Conservation (phyloP, 2,329 filamentous ascomycete species). For the Aureobasidium sp. region DNA sequence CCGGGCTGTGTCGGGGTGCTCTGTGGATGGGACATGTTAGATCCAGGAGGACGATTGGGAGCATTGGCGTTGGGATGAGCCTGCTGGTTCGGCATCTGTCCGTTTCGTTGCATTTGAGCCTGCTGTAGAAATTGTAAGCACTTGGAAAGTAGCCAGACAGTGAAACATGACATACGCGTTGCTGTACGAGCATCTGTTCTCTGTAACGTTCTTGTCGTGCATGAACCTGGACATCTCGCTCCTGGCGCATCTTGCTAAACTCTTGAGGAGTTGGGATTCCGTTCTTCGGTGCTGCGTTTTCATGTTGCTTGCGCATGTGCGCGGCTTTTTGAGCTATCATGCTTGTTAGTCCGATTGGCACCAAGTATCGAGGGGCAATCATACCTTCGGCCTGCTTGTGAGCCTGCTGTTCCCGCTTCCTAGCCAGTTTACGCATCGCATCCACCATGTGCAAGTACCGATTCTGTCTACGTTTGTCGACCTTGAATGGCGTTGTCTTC, state of each 20-base stretch:
- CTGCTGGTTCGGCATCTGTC: constrained; percentile 11
- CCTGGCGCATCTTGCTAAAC: constrained; percentile 82
- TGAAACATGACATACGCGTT: constrained; percentile 20
- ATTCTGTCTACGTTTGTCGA: constrained; percentile 79
- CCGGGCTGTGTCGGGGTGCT: constrained; percentile 4
- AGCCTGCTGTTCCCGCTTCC: constrained; percentile 78
- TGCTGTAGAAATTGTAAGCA: constrained; percentile 20
- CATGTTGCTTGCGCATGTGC: constrained; percentile 70
- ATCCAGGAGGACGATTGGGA: not conserved
- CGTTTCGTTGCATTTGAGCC: constrained; percentile 20
- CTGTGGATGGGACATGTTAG: not conserved
- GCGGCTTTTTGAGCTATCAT: constrained; percentile 50
- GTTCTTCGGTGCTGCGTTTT: constrained; percentile 53
- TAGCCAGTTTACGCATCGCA: constrained; percentile 89
- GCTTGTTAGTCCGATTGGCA: constrained; percentile 7
- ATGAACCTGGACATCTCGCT: constrained; percentile 65
- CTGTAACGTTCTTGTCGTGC: constrained; percentile 54
- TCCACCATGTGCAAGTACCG: constrained; percentile 86
- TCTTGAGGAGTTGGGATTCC: constrained; percentile 73
- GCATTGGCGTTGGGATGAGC: not conserved
- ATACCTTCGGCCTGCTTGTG: constrained; percentile 80
- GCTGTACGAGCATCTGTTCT: constrained; percentile 53
- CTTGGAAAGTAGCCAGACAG: not conserved
- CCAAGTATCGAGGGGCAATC: constrained; percentile 24
- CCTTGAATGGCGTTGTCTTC: constrained; percentile 70